Evolutionary conservation across 192 early-diverging fungal genomes (phyloP).

Genomic region (Chytriomyces hyalinus): DNA sequence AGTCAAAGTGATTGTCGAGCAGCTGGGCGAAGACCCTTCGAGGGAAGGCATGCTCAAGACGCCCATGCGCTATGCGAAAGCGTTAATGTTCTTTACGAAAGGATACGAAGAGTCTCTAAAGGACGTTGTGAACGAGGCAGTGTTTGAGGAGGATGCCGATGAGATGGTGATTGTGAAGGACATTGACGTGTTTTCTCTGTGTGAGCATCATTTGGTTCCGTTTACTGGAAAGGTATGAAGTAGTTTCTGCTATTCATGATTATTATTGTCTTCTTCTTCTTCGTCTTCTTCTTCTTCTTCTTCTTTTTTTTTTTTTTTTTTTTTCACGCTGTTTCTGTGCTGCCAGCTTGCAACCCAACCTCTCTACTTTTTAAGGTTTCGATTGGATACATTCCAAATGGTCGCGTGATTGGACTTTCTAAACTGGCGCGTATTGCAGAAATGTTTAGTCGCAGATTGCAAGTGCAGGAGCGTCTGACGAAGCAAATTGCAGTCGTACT

Average conservation of each 20-base stretch:
- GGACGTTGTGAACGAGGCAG: constrained; percentile 90
- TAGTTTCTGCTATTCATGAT: not conserved
- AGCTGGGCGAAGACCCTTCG: constrained; percentile 92
- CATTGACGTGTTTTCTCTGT: constrained; percentile 94
- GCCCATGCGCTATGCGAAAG: constrained; percentile 95
- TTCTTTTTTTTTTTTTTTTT: no score
- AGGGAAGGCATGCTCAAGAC: constrained; percentile 96
- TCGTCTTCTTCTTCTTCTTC: no score
- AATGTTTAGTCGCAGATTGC: constrained; percentile 94
- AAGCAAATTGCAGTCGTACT: constrained; percentile 95
- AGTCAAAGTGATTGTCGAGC: constrained; percentile 87
- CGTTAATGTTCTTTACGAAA: constrained; percentile 97
- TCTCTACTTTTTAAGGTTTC: constrained; percentile 63
- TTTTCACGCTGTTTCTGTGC: not conserved
- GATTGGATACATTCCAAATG: constrained; percentile 97
- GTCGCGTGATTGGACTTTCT: constrained; percentile 91
- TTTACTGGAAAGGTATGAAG: constrained; percentile 87
- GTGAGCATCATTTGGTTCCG: constrained; percentile 99
- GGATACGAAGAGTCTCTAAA: constrained; percentile 93
- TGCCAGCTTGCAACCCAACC: not conserved
- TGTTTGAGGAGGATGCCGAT: constrained; percentile 98
- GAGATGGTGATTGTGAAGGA: constrained; percentile 99
- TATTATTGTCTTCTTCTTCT: no score
- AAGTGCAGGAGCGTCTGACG: constrained; percentile 97
- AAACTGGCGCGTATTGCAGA: constrained; percentile 98